Evolutionary conservation across 257 asterid genomes (phyloP).

Genomic region (Nicotiana tabacum): DNA sequence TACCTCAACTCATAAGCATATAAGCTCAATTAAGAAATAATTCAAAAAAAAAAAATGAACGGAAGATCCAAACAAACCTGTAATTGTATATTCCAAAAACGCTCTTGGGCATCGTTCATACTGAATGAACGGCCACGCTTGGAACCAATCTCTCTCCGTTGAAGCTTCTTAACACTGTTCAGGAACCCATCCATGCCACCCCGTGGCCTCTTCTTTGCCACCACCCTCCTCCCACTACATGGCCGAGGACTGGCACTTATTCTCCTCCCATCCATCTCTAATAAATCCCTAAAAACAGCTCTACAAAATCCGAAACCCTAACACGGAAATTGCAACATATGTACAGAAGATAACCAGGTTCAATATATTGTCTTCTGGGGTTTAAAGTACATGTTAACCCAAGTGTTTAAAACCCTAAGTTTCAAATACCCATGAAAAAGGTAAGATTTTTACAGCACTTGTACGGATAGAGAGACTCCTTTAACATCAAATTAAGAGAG

Average conservation of each 20-base stretch:
- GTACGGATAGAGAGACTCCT: not conserved
- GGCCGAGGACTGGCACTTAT: slow-evolving; percentile 17
- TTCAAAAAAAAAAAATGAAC: not conserved
- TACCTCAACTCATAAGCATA: not conserved
- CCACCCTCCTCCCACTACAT: slow-evolving; percentile 15
- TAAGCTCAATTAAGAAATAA: not conserved
- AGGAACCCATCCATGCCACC: slow-evolving; percentile 15
- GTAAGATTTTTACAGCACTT: not conserved
- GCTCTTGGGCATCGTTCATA: slow-evolving; percentile 22
- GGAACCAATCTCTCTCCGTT: slow-evolving; percentile 19
- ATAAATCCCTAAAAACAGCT: not conserved
- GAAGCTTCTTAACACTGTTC: slow-evolving; percentile 23
- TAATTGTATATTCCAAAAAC: slow-evolving; percentile 17
- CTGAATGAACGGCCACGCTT: slow-evolving; percentile 18
- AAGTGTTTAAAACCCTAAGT: not conserved
- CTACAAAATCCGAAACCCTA: not conserved
- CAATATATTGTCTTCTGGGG: not conserved
- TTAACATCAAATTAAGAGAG: not conserved
- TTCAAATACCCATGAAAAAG: slow-evolving; percentile 1
- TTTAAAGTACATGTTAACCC: not conserved
- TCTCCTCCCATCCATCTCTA: slow-evolving; percentile 20
- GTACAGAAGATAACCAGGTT: not conserved
- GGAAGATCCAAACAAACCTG: slow-evolving; percentile 10
- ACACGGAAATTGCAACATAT: not conserved
- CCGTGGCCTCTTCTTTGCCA: slow-evolving; percentile 18